Evolutionary conservation across 805 yeast genomes (phyloP), one percentile per base, ranked within the genome.

Genomic region (Lipomyces starkeyi): DNA sequence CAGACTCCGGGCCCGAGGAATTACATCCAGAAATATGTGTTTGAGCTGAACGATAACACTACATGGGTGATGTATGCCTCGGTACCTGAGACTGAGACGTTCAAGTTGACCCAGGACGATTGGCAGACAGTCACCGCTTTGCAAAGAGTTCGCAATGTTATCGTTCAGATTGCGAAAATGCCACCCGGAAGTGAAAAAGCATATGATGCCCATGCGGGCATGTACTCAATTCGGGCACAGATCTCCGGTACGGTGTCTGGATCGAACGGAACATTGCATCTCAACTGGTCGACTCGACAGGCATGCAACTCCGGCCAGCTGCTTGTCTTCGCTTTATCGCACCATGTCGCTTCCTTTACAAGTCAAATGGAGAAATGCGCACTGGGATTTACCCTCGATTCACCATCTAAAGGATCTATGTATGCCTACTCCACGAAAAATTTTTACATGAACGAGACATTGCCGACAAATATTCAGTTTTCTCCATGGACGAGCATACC

Each of bases 11-110:
- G 80, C 1, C 79, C 83, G 34, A 74, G 82, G 66, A 64, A 82
- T 59, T 78, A 83, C 20, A 75, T 83, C n/a, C 76, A 79, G 64
- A 91, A 89, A 76, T 90, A 87, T 75, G 78, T 80, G 32, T 81
- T 85, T 3, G 80, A 81, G 4, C 81, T 91, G 63, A 83, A 83
- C 72, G 87, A 88, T 76, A 85, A 83, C 35, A 82, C 82, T 14
- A 81, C 77, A n/a, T 91, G 97, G 95, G 79, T 87, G 17, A 78
- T 91, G 35, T 91, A 89, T 73, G 87, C 86, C n/a, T 82, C 80
- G 68, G 74, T 78, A 32, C 73, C 80, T 61, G 73, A 63, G 35
- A 70, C 70, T 27, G 74, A 67, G 71, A 76, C 55, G 74, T 82
- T 72, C 62, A 60, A 35, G 43, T 35, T 76, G 78, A 68, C 35